These are phyloP conservation scores for Malus fusca DNA, from an alignment of 306 rosid species.

Conservation along the genomic window DNA sequence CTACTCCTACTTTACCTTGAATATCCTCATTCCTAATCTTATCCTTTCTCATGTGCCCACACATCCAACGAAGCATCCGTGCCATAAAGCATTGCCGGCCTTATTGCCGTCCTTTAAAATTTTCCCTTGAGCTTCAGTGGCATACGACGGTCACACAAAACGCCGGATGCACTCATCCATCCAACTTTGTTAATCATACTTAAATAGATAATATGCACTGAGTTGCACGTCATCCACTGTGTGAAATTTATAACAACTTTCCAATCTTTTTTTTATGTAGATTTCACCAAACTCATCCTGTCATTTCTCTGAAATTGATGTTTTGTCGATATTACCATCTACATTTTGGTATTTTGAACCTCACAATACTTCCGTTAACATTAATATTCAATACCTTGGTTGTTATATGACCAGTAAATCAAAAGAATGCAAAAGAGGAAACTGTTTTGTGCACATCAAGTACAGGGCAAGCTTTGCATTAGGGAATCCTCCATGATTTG, in stretches of 20 bases:
- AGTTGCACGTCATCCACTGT: neutral
- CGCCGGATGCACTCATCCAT: too few relatives aligned
- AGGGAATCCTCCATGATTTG: neutral
- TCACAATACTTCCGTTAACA: neutral
- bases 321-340: neutral
- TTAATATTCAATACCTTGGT: too few relatives aligned
- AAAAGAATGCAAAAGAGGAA: neutral
- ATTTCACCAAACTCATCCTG: neutral
- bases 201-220: neutral
- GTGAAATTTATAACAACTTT: neutral
- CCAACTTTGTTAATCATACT: neutral
- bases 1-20: too few relatives aligned
- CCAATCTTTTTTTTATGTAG: neutral
- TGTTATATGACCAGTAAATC: neutral
- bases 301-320: neutral
- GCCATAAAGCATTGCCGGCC: too few relatives aligned
- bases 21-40: too few relatives aligned
- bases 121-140: too few relatives aligned
- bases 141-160: too few relatives aligned
- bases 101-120: too few relatives aligned
- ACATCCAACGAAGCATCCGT: too few relatives aligned
- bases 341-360: neutral
- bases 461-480: neutral
- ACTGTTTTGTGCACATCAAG: neutral
- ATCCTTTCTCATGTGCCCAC: too few relatives aligned